A percentile compares a stretch with the other conserved stretches of the same genome.
These are phyloP conservation scores for Starmerella floricola DNA, from an alignment of 805 yeast species.

Conservation along the genomic window DNA sequence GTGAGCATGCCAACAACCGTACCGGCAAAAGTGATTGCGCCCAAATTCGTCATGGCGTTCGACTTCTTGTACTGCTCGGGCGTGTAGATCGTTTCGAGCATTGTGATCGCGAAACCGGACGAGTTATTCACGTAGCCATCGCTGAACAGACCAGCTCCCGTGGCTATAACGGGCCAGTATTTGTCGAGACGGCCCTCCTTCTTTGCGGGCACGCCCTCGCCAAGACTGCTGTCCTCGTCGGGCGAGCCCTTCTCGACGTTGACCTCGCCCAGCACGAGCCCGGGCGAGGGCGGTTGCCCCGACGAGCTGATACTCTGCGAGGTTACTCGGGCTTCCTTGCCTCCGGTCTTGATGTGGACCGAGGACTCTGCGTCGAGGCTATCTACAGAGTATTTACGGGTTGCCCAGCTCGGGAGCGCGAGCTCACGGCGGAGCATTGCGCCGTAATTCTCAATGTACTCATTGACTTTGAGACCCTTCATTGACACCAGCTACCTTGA, in stretches of 20 bases:
- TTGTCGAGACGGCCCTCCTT: slow-evolving; percentile 21
- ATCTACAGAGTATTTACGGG: background rate
- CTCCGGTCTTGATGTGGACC: background rate
- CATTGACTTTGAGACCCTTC: too few relatives aligned
- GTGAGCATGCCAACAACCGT: slow-evolving; percentile 74
- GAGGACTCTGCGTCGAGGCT: background rate
- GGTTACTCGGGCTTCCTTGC: background rate
- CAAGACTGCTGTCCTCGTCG: too few relatives aligned
- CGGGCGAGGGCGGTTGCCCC: background rate
- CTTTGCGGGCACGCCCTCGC: background rate
- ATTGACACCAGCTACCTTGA: too few relatives aligned
- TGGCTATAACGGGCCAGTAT: slow-evolving; percentile 60
- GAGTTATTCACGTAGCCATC: slow-evolving; percentile 89
- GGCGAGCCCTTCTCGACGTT: background rate
- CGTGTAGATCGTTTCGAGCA: slow-evolving; percentile 57
- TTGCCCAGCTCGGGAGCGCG: slow-evolving; percentile 14
- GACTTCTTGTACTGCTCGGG: slow-evolving; percentile 43
- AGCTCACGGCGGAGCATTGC: slow-evolving; percentile 14
- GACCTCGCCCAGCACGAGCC: background rate
- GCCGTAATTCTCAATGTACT: slow-evolving; percentile 6
- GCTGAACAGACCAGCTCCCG: slow-evolving; percentile 87
- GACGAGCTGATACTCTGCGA: too few relatives aligned
- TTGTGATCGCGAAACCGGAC: slow-evolving; percentile 62
- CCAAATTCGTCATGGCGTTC: slow-evolving; percentile 61
- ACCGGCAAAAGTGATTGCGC: slow-evolving; percentile 85